These are phyloP conservation scores for Escallonia herrerae DNA, from an alignment of 129 eudicot species.

Conservation along the genomic window DNA sequence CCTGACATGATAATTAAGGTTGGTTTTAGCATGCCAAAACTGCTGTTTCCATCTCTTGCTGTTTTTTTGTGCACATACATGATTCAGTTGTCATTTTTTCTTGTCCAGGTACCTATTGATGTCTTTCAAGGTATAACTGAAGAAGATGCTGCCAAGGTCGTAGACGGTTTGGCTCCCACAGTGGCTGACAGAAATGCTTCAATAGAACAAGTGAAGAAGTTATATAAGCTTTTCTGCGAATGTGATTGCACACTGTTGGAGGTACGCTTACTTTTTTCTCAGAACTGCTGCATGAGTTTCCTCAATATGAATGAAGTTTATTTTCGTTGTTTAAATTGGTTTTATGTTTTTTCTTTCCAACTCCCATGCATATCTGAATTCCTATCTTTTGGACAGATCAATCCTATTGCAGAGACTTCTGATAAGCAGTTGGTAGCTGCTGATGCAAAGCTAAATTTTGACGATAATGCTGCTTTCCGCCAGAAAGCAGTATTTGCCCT, in stretches of 20 bases:
- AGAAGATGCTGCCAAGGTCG: conserved; percentile 98
- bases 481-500: conserved; percentile 78
- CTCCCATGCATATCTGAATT: conserved; percentile 6
- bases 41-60: not conserved
- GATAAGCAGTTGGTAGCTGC: conserved; percentile 91
- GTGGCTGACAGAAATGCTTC: conserved; percentile 75
- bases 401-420: conserved; percentile 94
- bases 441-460: conserved; percentile 92
- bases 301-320: not conserved
- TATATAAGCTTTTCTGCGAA: conserved; percentile 83
- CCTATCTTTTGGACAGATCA: conserved; percentile 41
- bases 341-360: not conserved
- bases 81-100: not conserved
- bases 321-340: not conserved
- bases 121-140: conserved; percentile 95
- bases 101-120: conserved; percentile 79
- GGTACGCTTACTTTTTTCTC: conserved; percentile 29
- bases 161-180: conserved; percentile 87
- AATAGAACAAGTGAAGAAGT: conserved; percentile 93
- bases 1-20: conserved; percentile 97
- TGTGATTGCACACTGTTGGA: conserved; percentile 85
- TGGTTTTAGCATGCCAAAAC: not conserved
- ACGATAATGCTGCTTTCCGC: conserved; percentile 94
- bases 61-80: not conserved
- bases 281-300: not conserved